Conservation (phyloP, 1,139 yeast species). For the Blastobotrys proliferans region DNA sequence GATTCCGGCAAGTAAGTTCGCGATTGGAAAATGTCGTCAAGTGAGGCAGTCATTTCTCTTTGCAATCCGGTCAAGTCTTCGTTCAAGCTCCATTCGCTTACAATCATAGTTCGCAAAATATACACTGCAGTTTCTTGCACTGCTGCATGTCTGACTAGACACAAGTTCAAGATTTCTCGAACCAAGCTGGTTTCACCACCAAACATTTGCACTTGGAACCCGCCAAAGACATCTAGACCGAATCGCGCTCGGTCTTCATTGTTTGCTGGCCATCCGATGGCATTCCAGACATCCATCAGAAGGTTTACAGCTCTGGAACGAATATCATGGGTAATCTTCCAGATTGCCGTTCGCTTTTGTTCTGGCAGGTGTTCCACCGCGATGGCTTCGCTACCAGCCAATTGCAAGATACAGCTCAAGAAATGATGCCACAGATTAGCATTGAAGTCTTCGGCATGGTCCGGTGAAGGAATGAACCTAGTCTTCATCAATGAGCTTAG, state of each 20-base stretch:
- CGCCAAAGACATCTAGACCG: constrained; percentile 61
- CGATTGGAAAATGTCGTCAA: constrained; percentile 63
- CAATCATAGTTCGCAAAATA: constrained; percentile 66
- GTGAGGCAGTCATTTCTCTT: constrained; percentile 46
- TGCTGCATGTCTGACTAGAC: constrained; percentile 60
- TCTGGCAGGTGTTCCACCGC: constrained; percentile 43
- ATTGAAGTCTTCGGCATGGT: constrained; percentile 54
- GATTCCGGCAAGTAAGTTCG: constrained; percentile 48
- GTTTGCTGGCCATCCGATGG: constrained; percentile 64
- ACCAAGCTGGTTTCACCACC: constrained; percentile 56
- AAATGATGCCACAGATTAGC: constrained; percentile 51
- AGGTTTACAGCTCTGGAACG: constrained; percentile 57
- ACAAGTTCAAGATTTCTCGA: constrained; percentile 61
- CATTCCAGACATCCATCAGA: constrained; percentile 65
- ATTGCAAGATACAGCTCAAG: constrained; percentile 54
- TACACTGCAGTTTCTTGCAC: constrained; percentile 66
- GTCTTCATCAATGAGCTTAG: constrained; percentile 33
- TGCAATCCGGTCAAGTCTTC: constrained; percentile 60
- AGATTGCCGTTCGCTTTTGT: constrained; percentile 70
- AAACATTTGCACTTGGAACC: constrained; percentile 67
- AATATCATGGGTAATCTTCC: constrained; percentile 58
- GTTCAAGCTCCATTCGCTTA: constrained; percentile 60
- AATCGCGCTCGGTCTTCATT: constrained; percentile 58
- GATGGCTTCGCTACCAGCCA: constrained; percentile 42
- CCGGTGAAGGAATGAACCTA: constrained; percentile 51